These are phyloP conservation scores for Toxoplasma gondii DNA, from an alignment of 169 alveolate genomes.

Conservation along the genomic window DNA sequence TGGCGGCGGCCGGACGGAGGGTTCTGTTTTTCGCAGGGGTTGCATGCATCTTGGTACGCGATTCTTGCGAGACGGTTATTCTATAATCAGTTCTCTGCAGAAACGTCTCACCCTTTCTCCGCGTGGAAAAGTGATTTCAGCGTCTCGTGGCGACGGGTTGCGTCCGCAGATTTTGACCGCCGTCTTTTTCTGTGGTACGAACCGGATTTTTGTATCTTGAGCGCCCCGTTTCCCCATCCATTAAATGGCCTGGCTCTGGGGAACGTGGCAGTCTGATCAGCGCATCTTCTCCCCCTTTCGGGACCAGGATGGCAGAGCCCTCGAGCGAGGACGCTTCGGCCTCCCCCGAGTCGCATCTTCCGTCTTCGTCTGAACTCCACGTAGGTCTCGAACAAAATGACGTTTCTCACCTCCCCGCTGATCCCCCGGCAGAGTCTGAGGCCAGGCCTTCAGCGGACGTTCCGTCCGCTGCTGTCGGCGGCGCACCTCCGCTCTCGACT, in stretches of 20 bases:
- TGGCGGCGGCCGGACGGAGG: too few relatives aligned
- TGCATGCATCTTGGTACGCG: background rate
- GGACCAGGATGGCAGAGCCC: background rate
- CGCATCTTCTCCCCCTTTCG: background rate
- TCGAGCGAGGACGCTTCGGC: background rate
- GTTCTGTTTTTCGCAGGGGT: slow-evolving; percentile 3
- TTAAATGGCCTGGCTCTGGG: background rate
- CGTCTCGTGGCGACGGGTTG: too few relatives aligned
- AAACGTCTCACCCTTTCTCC: too few relatives aligned
- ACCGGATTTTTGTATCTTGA: background rate
- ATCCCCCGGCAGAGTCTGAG: background rate
- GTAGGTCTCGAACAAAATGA: background rate
- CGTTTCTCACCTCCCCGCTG: background rate
- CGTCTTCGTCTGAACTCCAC: background rate
- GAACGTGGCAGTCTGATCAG: background rate
- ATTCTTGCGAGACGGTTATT: too few relatives aligned
- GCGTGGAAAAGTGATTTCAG: too few relatives aligned
- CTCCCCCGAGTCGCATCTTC: background rate
- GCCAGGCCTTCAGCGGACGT: background rate
- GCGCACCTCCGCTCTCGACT: background rate
- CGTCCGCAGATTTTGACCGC: too few relatives aligned
- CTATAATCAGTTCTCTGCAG: too few relatives aligned
- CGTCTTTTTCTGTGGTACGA: background rate
- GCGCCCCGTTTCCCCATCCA: background rate
- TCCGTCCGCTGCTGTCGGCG: background rate